Percentiles rank a stretch among this genome's conserved stretches.
Conservation (phyloP, 176 grass and related monocot species). For the Cocos nucifera region DNA sequence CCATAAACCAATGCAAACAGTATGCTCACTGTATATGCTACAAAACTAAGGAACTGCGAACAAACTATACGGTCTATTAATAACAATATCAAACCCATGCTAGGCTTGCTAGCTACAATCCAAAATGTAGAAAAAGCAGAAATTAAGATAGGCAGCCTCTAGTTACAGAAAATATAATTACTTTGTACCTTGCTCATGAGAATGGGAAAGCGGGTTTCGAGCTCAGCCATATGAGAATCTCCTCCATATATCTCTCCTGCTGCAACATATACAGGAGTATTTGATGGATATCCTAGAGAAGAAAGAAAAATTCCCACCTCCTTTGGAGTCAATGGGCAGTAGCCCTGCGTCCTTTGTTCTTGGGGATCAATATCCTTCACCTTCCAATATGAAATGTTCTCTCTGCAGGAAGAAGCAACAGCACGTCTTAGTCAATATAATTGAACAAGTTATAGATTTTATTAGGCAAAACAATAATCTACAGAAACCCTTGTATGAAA, state of each 20-base stretch:
- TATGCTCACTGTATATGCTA: too few relatives aligned
- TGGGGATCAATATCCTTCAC: slow-evolving; percentile 80
- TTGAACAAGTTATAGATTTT: too few relatives aligned
- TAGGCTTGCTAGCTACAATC: too few relatives aligned
- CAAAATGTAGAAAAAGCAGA: too few relatives aligned
- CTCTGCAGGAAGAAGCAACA: slow-evolving; percentile 31
- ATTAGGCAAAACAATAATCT: too few relatives aligned
- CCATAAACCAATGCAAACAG: too few relatives aligned
- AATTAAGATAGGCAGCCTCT: too few relatives aligned
- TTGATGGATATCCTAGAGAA: slow-evolving; percentile 80
- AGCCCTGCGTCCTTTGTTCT: slow-evolving; percentile 65
- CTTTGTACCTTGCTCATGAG: slow-evolving; percentile 73
- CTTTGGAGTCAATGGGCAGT: slow-evolving; percentile 90
- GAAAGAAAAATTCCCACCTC: slow-evolving; percentile 87
- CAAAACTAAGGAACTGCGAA: too few relatives aligned
- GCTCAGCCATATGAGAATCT: slow-evolving; percentile 68
- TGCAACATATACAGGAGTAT: slow-evolving; percentile 77
- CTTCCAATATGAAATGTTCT: slow-evolving; percentile 88
- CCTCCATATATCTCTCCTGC: slow-evolving; percentile 94
- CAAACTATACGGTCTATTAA: too few relatives aligned
- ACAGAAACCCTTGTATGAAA: not conserved
- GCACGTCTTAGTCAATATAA: too few relatives aligned
- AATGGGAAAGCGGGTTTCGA: slow-evolving; percentile 66
- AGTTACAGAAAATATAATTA: not conserved
- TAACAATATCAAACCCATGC: too few relatives aligned